Evolutionary conservation across 176 grass and related monocot genomes (phyloP).

Genomic region (Carex scoparia): DNA sequence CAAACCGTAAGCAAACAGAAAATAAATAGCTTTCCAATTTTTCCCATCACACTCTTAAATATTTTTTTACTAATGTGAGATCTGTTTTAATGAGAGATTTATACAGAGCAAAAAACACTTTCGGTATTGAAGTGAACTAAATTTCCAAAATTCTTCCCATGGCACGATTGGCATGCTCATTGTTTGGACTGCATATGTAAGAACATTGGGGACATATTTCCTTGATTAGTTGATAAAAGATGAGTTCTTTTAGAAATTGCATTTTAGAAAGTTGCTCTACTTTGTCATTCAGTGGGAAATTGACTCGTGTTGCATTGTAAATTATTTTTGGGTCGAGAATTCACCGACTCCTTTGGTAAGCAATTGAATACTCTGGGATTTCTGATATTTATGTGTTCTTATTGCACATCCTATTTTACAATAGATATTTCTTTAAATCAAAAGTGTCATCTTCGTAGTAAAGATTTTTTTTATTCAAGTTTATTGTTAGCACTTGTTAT

Average conservation of each 20-base stretch:
- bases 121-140: background rate
- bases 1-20: conserved; percentile 51
- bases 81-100: background rate
- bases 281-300: background rate
- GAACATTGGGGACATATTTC: background rate
- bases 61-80: conserved; percentile 5
- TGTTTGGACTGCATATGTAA: background rate
- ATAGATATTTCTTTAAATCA: background rate
- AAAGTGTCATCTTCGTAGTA: background rate
- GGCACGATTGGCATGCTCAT: background rate
- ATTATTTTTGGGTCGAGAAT: background rate
- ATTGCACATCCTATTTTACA: background rate
- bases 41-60: background rate
- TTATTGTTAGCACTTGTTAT: background rate
- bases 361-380: background rate
- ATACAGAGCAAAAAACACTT: background rate
- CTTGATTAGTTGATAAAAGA: background rate
- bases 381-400: background rate
- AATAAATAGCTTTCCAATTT: background rate
- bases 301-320: background rate
- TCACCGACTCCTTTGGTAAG: background rate
- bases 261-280: background rate
- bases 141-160: background rate
- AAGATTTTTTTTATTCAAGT: background rate
- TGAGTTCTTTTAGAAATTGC: background rate